Base-by-base conservation (phyloP, 345 rosid genomes). In the Euphorbia peplus region DNA sequence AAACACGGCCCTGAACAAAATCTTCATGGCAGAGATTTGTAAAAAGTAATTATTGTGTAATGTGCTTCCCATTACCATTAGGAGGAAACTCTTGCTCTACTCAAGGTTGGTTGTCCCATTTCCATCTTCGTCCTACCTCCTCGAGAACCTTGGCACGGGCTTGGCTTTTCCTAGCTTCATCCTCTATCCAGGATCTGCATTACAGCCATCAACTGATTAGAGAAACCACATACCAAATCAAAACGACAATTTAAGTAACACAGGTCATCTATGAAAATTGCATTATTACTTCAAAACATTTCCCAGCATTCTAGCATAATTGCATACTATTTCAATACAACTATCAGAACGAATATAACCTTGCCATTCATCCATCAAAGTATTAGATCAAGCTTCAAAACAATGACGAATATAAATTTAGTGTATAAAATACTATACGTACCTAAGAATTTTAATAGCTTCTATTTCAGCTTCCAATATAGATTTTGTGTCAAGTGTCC, bases 131-230 rank as follows among this genome's bases (percentile, higher is more conserved):
- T 48, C 91, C 90, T 0, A 86, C 89, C 73, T 88, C 97, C 80
- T 88, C 87, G 0, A 93, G 93, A 73, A 91, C 84, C 70, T 89
- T 88, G n/a, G 91, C 89, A 54, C 96, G 83, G 14, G 88, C 93
- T 76, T 91, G 88, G 83, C 86, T 91, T 86, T 85, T 91, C 84
- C 80, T 88, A 26, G 95, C 97, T 70, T 88, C 99, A 78, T 88
- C 97, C 68, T 95, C 96, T 26, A 95, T 84, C 96, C 99, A 91
- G 53, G 90, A 81, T 73, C 97, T 95, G 93, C 82, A 71, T 65
- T 54, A 46, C 58, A 57, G 16, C 66, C 5, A 41, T 71, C 53
- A 41, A 58, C n/a, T 52, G 58, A 48, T 56, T 41, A 72, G 41
- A 66, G 70, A 30, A 63, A 69, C 37, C 19, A 37, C 8, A 18